Base-by-base conservation (phyloP, 805 yeast species). In the Starmerella kuoi region DNA sequence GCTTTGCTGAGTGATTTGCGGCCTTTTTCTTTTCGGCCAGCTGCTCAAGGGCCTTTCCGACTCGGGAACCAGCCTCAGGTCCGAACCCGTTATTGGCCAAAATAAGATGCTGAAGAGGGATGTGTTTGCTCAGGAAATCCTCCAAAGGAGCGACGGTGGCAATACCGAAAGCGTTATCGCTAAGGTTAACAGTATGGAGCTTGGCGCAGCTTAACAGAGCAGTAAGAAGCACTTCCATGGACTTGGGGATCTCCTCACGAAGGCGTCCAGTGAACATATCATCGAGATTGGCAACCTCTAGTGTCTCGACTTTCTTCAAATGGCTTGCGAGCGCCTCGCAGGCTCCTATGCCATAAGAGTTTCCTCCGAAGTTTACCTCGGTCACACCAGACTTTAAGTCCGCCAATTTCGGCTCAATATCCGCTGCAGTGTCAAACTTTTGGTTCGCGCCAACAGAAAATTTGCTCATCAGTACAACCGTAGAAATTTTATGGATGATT, bases 71-170 rank as follows among this genome's bases (percentile, higher is more conserved):
- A 1, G 97, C 94, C 60, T 81, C 81, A 21, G 99, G 99, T 27
- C 99, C 99, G 76, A 91, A 79, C 42, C 99, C 99, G 61, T 91
- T 91, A 64, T 91, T 91, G 36, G 95, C 79, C 48, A 91, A 68
- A 51, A 84, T 77, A 61, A 91, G 72, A 59, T 91, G 95, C 62
- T 83, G 80, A 42, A 91, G 65, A 21, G 93, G 76, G 15, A 74
- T 71, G 27, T 88, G 94, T 53, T 78, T 69, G 11, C 82, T 66
- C 45, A 91, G 67, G 55, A 78, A 86, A 22, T 67, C 69, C 59
- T 91, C 95, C 42, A 91, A 70, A 7, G 91, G 93, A 45, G 80
- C 94, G 48, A 91, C 84, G 20, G 97, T 82, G 57, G 91, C 93
- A 57, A 91, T 78, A 11, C 99, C 99, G 60, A 88, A 80, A 0